Base-by-base conservation (phyloP, 148 eudicot species). In the Rhododendron williamsianum region DNA sequence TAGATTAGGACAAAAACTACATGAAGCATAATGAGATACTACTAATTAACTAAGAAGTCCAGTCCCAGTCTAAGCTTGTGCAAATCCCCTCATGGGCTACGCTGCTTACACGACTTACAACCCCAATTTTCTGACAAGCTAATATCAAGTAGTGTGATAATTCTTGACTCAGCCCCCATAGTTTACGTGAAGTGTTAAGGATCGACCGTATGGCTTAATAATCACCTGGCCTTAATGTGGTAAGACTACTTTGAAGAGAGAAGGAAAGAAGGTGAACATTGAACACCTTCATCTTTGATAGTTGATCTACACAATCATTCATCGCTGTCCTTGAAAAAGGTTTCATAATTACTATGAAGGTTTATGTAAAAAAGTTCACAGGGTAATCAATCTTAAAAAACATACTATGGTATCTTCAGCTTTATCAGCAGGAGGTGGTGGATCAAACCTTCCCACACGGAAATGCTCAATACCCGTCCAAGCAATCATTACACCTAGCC, bases 391-490 rank as follows among this genome's bases (percentile, higher is more conserved):
- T 52, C 48, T 11, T 8, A 81, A 73, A 45, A 36, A 81, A 86
- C 92, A n/a, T 90, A 97, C 99, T 90, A 87, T 36, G 18, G 90
- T 89, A 91, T 95, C 96, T 86, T 93, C 98, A 43, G 95, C 93
- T 90, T 97, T 98, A 88, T 91, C 77, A 27, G 87, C 89, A 81
- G 96, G 94, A 58, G 99, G 99, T 9, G 98, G 98, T 45, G 98
- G 98, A 89, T 97, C 99, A 87, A 91, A 97, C 90, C 99, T 91
- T 87, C 99, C 99, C 86, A 92, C 84, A 16, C 92, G 91, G 82
- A 97, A 95, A 88, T 97, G 92, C 90, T 97, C 99, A 81, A 94
- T 91, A 85, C 98, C 99, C 30, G 99, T 91, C 99, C 99, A 97
- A 81, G 99, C 99, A 87, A 97, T 87, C 99, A 97, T 97, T 83